Evolutionary conservation across 1,139 yeast species (phyloP), one percentile per base, ranked within the genome.

Genomic region (Pichia sp.): DNA sequence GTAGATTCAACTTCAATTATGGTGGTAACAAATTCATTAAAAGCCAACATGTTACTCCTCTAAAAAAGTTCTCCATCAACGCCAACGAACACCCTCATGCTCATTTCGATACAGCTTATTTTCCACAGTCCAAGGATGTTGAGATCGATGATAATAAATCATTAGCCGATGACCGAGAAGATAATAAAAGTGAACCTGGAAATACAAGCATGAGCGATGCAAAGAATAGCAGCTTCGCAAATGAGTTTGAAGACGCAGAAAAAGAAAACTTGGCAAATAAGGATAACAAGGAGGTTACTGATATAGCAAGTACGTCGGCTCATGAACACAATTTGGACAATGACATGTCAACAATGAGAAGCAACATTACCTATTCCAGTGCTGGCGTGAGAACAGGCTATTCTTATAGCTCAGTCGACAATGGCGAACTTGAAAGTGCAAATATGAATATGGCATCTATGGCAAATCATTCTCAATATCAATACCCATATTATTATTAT

Each of bases 401-500:
- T 45, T 64, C 69, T 3, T 60, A 59, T 41, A 62, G 65, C 8
- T 63, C 69, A 1, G 57, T 59, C 23, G 69, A 64, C 53, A 62
- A 57, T 19, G 62, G 54, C 15, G 67, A 64, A 40, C 51, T 50
- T 47, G 54, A 50, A 16, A 34, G 26, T 7, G 6, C 16, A 3
- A 44, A 30, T 40, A 16, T 36, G 8, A 48, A 46, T 30, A 41
- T 36, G 29, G 40, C 49, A 19, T 49, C 47, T 8, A 16, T 38
- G 6, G 43, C 54, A 15, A 54, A 55, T n/a, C 57, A 52, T 26
- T 49, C 61, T 2, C 48, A 48, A n/a, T 59, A 56, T 19, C 67
- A 61, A 16, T 56, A 61, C 23, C 69, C 68, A 4, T 65, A 62
- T 43, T 65, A 65, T 40, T 66, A 66, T 50, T 59, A 62, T 47